These are phyloP conservation scores for Ascoidea rubescens DNA, from an alignment of 805 yeast species.

Conservation along the genomic window DNA sequence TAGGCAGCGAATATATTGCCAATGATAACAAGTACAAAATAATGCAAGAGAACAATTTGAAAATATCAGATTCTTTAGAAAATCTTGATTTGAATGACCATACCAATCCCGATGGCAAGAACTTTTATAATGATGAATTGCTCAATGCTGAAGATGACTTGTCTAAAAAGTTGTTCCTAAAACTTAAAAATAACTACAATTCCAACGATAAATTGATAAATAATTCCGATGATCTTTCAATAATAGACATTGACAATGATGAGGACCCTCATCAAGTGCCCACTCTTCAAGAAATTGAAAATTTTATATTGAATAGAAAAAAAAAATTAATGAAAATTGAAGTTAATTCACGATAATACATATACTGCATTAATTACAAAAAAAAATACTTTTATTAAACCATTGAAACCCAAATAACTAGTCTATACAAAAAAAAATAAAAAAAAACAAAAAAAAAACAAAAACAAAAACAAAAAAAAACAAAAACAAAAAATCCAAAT, in stretches of 20 bases:
- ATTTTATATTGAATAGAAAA: slow-evolving; percentile 6
- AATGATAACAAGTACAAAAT: no score
- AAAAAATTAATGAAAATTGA: neutral
- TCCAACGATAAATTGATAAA: neutral
- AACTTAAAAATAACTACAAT: neutral
- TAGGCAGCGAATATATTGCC: neutral
- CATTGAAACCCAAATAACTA: neutral
- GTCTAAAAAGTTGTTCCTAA: neutral
- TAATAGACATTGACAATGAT: neutral
- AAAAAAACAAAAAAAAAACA: neutral
- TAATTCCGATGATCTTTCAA: no score
- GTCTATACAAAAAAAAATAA: neutral
- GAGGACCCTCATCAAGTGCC: neutral
- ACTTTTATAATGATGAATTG: neutral
- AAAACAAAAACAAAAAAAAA: neutral
- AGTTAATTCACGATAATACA: neutral
- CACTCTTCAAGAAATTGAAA: slow-evolving; percentile 1
- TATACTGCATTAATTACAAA: neutral
- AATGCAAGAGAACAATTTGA: no score
- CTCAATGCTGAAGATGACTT: neutral
- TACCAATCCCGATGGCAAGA: neutral
- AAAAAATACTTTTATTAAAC: neutral
- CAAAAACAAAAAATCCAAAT: neutral
- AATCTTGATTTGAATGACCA: no score
- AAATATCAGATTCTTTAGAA: neutral